Evolutionary conservation across 2,329 filamentous ascomycete genomes (phyloP).

Genomic region (Trichoderma atroviride): DNA sequence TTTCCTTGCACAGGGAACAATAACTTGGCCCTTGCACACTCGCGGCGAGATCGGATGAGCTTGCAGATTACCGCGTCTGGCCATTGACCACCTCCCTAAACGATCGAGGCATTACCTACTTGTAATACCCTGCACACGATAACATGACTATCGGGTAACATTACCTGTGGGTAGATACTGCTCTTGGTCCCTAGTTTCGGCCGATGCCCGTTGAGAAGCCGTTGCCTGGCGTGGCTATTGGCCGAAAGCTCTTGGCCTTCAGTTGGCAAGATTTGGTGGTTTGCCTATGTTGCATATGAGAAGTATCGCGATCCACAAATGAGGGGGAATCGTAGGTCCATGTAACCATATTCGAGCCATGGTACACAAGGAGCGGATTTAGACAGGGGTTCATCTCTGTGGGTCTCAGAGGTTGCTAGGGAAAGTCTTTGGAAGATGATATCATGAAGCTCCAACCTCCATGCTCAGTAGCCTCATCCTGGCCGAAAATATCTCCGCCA

Average conservation of each 20-base stretch:
- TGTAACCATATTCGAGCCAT: slow-evolving; percentile 12
- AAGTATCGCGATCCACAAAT: slow-evolving; percentile 11
- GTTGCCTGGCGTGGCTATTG: background rate
- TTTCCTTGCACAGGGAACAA: background rate
- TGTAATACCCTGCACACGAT: background rate
- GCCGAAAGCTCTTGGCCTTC: background rate
- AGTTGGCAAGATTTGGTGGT: too few species aligned
- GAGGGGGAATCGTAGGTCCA: slow-evolving; percentile 3
- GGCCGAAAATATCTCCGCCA: background rate
- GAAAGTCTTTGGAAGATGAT: background rate
- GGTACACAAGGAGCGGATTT: background rate
- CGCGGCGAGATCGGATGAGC: background rate
- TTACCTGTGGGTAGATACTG: background rate
- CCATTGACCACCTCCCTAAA: slow-evolving; percentile 3
- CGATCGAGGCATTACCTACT: slow-evolving; percentile 2
- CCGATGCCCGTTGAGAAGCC: background rate
- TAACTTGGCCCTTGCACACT: background rate
- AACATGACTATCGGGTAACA: slow-evolving; percentile 1
- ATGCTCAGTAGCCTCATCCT: slow-evolving; percentile 5
- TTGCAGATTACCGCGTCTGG: background rate
- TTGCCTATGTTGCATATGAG: background rate
- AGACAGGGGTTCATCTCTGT: slow-evolving; percentile 6
- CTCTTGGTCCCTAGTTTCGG: background rate
- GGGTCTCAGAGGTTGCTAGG: slow-evolving; percentile 2
- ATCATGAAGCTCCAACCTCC: background rate